These are phyloP conservation scores for Aspergillus ochraceoroseus DNA, from an alignment of 2,329 filamentous ascomycete species.

Conservation along the genomic window DNA sequence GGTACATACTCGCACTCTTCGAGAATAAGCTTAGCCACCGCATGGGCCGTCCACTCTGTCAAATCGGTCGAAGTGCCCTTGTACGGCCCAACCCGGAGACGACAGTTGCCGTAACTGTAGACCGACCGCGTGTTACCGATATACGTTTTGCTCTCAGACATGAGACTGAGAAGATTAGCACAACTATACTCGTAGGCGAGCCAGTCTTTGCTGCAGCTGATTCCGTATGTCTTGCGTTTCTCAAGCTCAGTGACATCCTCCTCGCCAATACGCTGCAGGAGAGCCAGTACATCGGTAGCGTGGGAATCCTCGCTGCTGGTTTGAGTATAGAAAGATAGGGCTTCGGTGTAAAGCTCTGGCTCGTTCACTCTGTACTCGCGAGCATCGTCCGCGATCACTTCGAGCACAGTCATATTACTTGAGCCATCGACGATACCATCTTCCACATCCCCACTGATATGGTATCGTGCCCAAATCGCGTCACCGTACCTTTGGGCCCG, in stretches of 20 bases:
- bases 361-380: neutral
- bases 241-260: neutral
- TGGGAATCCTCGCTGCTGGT: conserved; percentile 2
- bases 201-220: neutral
- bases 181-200: neutral
- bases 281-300: conserved; percentile 1
- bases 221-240: neutral
- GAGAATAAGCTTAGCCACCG: neutral
- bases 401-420: neutral
- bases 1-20: neutral
- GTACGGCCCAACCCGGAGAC: neutral
- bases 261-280: neutral
- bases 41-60: neutral
- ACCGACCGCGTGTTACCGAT: neutral
- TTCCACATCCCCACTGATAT: conserved; percentile 1
- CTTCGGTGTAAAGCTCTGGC: neutral
- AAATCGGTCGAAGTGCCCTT: neutral
- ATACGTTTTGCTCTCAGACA: neutral
- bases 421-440: neutral
- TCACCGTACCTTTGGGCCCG: neutral
- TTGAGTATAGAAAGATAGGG: neutral
- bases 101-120: neutral
- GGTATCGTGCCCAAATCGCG: conserved; percentile 2
- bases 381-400: neutral
- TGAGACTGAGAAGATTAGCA: neutral